Evolutionary conservation across 1,139 yeast genomes (phyloP), one percentile per base, ranked within the genome.

Genomic region (Suhomyces guaymorum): DNA sequence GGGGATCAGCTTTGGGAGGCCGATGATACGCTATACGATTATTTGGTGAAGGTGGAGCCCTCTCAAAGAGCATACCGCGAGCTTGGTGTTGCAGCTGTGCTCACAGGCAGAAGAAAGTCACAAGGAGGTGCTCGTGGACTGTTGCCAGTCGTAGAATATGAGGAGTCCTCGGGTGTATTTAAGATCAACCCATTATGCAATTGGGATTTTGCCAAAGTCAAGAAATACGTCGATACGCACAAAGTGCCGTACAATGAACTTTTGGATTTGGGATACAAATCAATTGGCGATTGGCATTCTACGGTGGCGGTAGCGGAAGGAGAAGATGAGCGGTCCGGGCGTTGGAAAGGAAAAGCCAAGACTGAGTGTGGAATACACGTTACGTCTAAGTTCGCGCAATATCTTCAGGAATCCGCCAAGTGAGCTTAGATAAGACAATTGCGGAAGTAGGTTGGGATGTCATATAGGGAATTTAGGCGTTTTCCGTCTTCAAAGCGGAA

Each of bases 301-400:
- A 92, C 98, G 0, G 79, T 65, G 25, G 97, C 97, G 1, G 95
- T 88, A 8, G 77, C 69, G 8, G 96, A 85, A 30, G 96, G 94
- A 4, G 97, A 88, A 54, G 97, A 90, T 55, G 98, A 92, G 57
- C 76, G 98, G 48, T 80, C 95, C 19, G 98, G 98, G 1, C 76
- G 98, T 51, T 92, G 98, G 98, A 84, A 85, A 68, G 97, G 97
- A 2, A 77, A 83, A 57, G 74, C 80, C 4, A 92, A 92, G 66
- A 88, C 96, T 1, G 98, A 92, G 57, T 92, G 98, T 62, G 98
- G 98, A 2, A 89, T 92, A 38, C 98, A 92, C 54, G 83, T 82
- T 48, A 76, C 89, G 2, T 75, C 82, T 24, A 75, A 84, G 43
- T 89, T 82, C 55, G 78, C 86, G 0, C 71, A 83, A 49, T 84